Percentiles rank a stretch among this genome's conserved stretches.
These are phyloP conservation scores for Paramecium caudatum DNA, from an alignment of 73 alveolate species.

Conservation along the genomic window DNA sequence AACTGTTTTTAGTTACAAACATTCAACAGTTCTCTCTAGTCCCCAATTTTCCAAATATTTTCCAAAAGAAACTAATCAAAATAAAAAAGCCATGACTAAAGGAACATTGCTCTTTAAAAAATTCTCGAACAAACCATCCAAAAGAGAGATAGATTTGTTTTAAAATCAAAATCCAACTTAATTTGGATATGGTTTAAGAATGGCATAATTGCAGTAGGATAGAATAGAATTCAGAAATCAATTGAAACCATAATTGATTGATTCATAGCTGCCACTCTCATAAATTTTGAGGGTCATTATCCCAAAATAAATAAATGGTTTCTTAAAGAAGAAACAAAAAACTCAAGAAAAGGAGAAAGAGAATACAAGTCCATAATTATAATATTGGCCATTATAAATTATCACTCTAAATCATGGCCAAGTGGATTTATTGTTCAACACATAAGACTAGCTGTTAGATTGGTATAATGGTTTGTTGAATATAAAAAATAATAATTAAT, in stretches of 20 bases:
- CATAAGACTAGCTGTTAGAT: constrained; percentile 27
- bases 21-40: background rate
- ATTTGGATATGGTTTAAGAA: constrained; percentile 18
- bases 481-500: constrained; percentile 19
- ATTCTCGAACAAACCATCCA: constrained; percentile 19
- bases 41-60: background rate
- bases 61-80: background rate
- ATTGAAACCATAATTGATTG: constrained; percentile 5
- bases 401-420: constrained; percentile 9
- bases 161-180: constrained; percentile 22
- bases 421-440: background rate
- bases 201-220: constrained; percentile 18
- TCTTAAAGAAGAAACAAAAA: background rate
- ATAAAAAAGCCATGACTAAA: background rate
- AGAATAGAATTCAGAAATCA: constrained; percentile 29
- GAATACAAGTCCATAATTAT: background rate
- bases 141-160: constrained; percentile 22
- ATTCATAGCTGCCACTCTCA: background rate
- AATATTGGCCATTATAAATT: constrained; percentile 31
- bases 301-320: background rate
- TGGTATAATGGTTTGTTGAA: constrained; percentile 45
- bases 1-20: constrained; percentile 24
- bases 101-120: constrained; percentile 15
- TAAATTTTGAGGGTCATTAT: constrained; percentile 28
- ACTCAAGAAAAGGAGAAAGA: background rate